A percentile compares a stretch with the other conserved stretches of the same genome.
Evolutionary conservation across 345 rosid species (phyloP).

Genomic region (Murraya koenigii): DNA sequence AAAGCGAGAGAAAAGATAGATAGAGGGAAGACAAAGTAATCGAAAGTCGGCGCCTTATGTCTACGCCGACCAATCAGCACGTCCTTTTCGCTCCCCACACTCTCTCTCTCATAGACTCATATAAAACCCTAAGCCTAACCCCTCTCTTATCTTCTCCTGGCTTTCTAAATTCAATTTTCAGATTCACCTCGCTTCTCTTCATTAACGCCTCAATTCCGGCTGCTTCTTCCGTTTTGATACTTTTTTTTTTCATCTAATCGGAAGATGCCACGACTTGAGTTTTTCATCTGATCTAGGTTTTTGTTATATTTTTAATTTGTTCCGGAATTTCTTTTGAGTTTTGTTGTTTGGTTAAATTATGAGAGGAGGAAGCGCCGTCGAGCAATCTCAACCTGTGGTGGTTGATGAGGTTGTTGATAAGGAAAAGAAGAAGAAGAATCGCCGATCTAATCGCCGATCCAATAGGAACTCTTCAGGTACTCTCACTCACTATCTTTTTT

Average conservation of each 20-base stretch:
- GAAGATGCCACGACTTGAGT: conserved; percentile 36
- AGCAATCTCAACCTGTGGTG: conserved; percentile 32
- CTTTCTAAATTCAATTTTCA: neutral
- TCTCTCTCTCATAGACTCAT: conserved; percentile 3
- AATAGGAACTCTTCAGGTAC: conserved; percentile 39
- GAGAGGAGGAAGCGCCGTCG: conserved; percentile 25
- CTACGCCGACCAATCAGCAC: conserved; percentile 51
- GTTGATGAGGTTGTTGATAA: conserved; percentile 60
- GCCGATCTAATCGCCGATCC: conserved; percentile 67
- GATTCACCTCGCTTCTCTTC: neutral
- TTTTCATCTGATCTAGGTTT: conserved; percentile 26
- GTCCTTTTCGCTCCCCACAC: conserved; percentile 21
- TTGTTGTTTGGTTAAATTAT: conserved; percentile 8
- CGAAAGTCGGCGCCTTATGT: conserved; percentile 54
- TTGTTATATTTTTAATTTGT: neutral
- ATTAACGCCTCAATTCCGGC: neutral
- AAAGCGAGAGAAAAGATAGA: neutral
- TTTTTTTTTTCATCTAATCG: conserved; percentile 42
- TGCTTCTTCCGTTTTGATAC: conserved; percentile 46
- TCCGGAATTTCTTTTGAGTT: neutral
- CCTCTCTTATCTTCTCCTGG: neutral
- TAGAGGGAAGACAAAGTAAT: conserved; percentile 38
- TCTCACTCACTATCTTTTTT: neutral
- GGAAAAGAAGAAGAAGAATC: conserved; percentile 65
- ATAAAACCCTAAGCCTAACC: conserved; percentile 32